Evolutionary conservation across 2,329 filamentous ascomycete species (phyloP).

Genomic region (Colletotrichum falcatum): DNA sequence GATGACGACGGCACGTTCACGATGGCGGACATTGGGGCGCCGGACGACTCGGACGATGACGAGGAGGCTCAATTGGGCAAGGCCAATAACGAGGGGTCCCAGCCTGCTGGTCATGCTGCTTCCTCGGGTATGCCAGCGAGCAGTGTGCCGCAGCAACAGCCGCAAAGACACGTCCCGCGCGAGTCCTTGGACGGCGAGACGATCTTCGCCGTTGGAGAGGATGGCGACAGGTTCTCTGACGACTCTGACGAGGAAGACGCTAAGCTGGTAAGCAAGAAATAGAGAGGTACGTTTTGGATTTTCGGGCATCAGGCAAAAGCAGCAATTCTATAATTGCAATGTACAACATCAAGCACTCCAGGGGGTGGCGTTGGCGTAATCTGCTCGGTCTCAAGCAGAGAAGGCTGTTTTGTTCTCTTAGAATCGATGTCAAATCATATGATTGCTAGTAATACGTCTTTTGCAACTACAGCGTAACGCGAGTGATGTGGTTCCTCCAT

Average conservation of each 20-base stretch:
- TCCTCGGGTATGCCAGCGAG: constrained; percentile 27
- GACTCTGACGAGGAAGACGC: constrained; percentile 74
- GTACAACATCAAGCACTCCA: constrained; percentile 32
- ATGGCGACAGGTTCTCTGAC: constrained; percentile 84
- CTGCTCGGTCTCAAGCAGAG: constrained; percentile 11
- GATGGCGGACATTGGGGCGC: constrained; percentile 89
- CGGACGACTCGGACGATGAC: constrained; percentile 71
- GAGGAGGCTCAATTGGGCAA: constrained; percentile 66
- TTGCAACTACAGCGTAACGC: background rate
- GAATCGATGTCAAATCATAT: constrained; percentile 10
- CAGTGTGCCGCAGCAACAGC: constrained; percentile 37
- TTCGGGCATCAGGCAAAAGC: constrained; percentile 8
- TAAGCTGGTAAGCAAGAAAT: constrained; percentile 64
- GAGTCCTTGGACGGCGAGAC: constrained; percentile 85
- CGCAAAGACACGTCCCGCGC: constrained; percentile 56
- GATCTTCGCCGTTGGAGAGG: constrained; percentile 93
- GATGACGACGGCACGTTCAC: constrained; percentile 97
- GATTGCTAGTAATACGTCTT: constrained; percentile 7
- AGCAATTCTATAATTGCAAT: constrained; percentile 36
- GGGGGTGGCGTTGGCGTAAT: constrained; percentile 25
- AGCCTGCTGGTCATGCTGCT: constrained; percentile 37
- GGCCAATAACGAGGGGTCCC: constrained; percentile 43
- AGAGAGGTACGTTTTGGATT: constrained; percentile 35
- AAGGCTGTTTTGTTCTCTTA: constrained; percentile 7
- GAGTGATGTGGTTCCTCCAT: background rate